Conservation (phyloP, 805 yeast species). For the Lipomyces mesembrius region DNA sequence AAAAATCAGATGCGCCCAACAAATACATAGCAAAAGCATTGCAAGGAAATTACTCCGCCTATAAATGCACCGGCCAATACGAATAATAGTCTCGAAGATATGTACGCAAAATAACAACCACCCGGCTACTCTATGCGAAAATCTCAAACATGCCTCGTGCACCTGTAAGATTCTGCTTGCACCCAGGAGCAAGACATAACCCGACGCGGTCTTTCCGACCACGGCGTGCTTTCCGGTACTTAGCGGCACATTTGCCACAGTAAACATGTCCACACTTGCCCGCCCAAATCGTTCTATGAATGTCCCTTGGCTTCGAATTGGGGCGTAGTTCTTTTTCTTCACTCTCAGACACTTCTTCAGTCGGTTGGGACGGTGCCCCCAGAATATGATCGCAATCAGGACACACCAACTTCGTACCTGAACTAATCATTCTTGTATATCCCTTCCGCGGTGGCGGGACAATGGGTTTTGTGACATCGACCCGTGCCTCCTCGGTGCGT, state of each 20-base stretch:
- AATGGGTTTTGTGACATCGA: background rate
- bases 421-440: constrained; percentile 21
- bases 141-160: constrained; percentile 30
- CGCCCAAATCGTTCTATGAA: constrained; percentile 25
- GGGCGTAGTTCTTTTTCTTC: background rate
- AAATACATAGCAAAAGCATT: background rate
- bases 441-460: constrained; percentile 19
- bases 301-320: constrained; percentile 2
- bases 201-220: constrained; percentile 12
- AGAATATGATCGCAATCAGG: constrained; percentile 25
- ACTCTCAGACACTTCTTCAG: constrained; percentile 10
- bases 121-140: constrained; percentile 10
- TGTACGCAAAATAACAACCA: background rate
- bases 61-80: background rate
- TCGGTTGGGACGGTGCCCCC: constrained; percentile 18
- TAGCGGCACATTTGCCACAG: constrained; percentile 34
- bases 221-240: constrained; percentile 16
- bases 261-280: constrained; percentile 37
- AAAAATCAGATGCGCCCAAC: background rate
- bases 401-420: constrained; percentile 22
- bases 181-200: constrained; percentile 27
- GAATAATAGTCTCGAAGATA: background rate
- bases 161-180: constrained; percentile 28
- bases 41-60: background rate
- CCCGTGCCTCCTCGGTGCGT: constrained; percentile 8